Conservation (phyloP, 164 flowering plant species). For the Umbilicus rupestris region DNA sequence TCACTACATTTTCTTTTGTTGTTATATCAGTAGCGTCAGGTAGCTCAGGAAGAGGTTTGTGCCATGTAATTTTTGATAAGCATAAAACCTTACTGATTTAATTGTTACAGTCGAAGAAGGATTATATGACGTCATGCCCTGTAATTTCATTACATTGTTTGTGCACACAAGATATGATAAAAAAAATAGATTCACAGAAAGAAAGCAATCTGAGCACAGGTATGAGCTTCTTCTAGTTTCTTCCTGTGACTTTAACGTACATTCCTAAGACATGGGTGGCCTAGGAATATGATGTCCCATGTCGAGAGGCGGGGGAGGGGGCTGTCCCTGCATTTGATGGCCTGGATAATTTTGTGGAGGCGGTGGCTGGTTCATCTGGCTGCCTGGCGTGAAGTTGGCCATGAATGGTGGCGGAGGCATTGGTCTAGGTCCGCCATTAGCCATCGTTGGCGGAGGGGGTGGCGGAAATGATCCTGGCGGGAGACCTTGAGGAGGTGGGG, state of each 20-base stretch:
- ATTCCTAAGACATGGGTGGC: conserved; percentile 14
- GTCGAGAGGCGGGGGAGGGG: conserved; percentile 64
- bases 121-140: too few relatives aligned
- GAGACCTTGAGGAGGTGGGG: conserved; percentile 47
- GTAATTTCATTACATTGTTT: too few relatives aligned
- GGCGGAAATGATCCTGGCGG: conserved; percentile 37
- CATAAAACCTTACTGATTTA: too few relatives aligned
- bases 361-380: conserved; percentile 45
- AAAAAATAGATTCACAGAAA: too few relatives aligned
- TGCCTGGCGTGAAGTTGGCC: conserved; percentile 64
- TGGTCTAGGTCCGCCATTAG: conserved; percentile 70
- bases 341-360: conserved; percentile 75
- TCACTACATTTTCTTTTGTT: too few relatives aligned
- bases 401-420: conserved; percentile 86
- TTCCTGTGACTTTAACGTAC: background rate
- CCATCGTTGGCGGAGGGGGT: conserved; percentile 60
- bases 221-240: too few relatives aligned
- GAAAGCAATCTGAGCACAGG: too few relatives aligned
- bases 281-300: conserved; percentile 34
- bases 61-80: too few relatives aligned
- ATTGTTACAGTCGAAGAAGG: too few relatives aligned
- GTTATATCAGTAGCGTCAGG: too few relatives aligned
- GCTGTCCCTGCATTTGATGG: conserved; percentile 51
- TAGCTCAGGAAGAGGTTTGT: too few relatives aligned
- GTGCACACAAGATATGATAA: too few relatives aligned